phyloP scores from a whole-genome alignment of 176 grass and related monocot genomes.

The Tillandsia fasciculata region DNA sequence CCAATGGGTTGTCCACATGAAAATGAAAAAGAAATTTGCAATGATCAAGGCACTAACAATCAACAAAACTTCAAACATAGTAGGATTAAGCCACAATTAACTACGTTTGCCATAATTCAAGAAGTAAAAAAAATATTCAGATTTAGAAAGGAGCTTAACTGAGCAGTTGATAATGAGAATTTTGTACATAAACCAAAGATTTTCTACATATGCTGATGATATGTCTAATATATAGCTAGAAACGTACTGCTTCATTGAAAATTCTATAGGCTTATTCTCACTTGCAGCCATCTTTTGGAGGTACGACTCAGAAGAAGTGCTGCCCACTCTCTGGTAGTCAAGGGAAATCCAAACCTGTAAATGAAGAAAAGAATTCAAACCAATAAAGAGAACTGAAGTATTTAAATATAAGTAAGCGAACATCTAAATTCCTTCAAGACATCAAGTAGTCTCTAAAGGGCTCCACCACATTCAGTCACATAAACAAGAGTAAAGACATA shows the following conservation, averaged over 20 bases:
- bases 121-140: neutral
- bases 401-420: too few relatives aligned
- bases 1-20: too few relatives aligned
- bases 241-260: conserved; percentile 54
- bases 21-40: too few relatives aligned
- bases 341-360: conserved; percentile 62
- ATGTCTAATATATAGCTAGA: neutral
- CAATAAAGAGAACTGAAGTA: too few relatives aligned
- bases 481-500: too few relatives aligned
- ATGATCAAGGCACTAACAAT: too few relatives aligned
- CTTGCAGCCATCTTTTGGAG: conserved; percentile 43
- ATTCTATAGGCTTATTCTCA: conserved; percentile 46
- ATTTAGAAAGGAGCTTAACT: neutral
- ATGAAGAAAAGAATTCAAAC: conserved; percentile 3
- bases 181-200: neutral
- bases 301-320: conserved; percentile 43
- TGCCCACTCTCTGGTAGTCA: conserved; percentile 31
- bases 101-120: too few relatives aligned
- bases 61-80: neutral
- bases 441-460: too few relatives aligned
- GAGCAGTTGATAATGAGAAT: neutral
- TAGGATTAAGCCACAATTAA: neutral
- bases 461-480: too few relatives aligned
- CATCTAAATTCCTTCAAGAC: too few relatives aligned
- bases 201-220: neutral